Base-by-base conservation (phyloP, 2,329 filamentous ascomycete species). In the Colletotrichum filicis region DNA sequence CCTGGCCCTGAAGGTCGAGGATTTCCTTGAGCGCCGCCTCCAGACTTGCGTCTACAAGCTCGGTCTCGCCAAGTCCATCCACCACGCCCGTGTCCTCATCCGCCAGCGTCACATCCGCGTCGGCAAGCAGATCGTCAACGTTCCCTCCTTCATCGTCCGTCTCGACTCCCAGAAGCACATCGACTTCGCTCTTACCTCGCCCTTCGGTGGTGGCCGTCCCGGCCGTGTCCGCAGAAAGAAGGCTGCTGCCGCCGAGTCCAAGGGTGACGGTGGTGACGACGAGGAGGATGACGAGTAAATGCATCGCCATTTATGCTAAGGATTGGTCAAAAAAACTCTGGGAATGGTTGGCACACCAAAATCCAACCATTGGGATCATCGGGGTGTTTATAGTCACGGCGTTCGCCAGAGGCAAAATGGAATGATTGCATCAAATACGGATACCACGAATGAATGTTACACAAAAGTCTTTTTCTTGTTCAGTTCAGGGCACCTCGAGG, bases 111-210 rank as follows among this genome's bases (percentile, higher is more conserved):
- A 99, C 92, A 99, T 99, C 89, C 97, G 95, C 85, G 97, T 99
- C 85, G 97, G 97, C 89, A 99, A 99, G 94, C 97, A 99, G 92
- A 98, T 99, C 85, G 97, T 99, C 92, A 99, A 99, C 89, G 97
- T 99, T 75, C 97, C 97, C 78, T 98, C 96, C 69, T 99, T 98
- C 93, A 93, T 99, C 85, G 97, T 99, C 87, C 97, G 97, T 89
- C 95, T 99, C 84, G 97, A 99, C 91, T 98, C 95, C 82, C 97
- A 99, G 93, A 99, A 99, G 94, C 97, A 99, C 93, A 98, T 99
- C 83, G 97, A 99, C 91, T 98, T 99, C 87, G 91, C 97, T 77
- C 92, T 99, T 79, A 97, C 93, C 88, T 98, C 96, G 85, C 96
- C 97, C 85, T 98, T 98, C 83, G 97, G 97, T 88, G 95, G 95